These are phyloP conservation scores for Gracilariopsis chorda DNA, from an alignment of 23 red algal genomes.

Conservation along the genomic window DNA sequence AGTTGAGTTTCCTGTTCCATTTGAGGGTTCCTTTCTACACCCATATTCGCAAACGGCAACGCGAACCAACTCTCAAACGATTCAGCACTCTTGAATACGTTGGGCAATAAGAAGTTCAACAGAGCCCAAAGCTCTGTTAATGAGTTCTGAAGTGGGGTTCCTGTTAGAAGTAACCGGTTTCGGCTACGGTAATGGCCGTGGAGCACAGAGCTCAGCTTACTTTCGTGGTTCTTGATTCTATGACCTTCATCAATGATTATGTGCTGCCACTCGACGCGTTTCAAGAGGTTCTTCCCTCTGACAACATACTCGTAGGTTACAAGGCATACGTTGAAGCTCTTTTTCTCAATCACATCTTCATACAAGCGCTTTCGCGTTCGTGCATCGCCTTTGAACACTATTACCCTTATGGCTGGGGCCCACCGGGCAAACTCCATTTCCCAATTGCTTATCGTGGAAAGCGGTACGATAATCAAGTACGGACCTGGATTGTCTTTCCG, in stretches of 20 bases:
- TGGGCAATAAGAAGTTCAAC: slow-evolving; percentile 96
- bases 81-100: slow-evolving; percentile 89
- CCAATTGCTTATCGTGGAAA: slow-evolving; percentile 99
- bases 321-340: slow-evolving; percentile 88
- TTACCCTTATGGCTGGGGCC: slow-evolving; percentile 81
- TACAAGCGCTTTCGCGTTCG: slow-evolving; percentile 59
- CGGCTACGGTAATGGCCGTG: slow-evolving; percentile 74
- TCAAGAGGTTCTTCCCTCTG: slow-evolving; percentile 79
- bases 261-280: slow-evolving; percentile 89
- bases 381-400: slow-evolving; percentile 93
- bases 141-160: slow-evolving; percentile 98
- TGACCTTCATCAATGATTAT: slow-evolving; percentile 99
- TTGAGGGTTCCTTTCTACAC: slow-evolving; percentile 37
- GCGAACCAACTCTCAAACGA: slow-evolving; percentile 99
- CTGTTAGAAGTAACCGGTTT: slow-evolving; percentile 91
- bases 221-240: slow-evolving; percentile 96
- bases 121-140: slow-evolving; percentile 96
- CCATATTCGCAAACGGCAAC: slow-evolving; percentile 85
- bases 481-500: slow-evolving; percentile 88
- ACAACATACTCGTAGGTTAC: slow-evolving; percentile 99
- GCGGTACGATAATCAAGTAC: slow-evolving; percentile 94
- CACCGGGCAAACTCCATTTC: slow-evolving; percentile 94
- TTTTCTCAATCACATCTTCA: slow-evolving; percentile 69
- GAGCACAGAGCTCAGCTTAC: slow-evolving; percentile 79
- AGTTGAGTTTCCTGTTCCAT: slow-evolving; percentile 80